Base-by-base conservation (phyloP, 306 rosid genomes). In the Begonia masoniana region DNA sequence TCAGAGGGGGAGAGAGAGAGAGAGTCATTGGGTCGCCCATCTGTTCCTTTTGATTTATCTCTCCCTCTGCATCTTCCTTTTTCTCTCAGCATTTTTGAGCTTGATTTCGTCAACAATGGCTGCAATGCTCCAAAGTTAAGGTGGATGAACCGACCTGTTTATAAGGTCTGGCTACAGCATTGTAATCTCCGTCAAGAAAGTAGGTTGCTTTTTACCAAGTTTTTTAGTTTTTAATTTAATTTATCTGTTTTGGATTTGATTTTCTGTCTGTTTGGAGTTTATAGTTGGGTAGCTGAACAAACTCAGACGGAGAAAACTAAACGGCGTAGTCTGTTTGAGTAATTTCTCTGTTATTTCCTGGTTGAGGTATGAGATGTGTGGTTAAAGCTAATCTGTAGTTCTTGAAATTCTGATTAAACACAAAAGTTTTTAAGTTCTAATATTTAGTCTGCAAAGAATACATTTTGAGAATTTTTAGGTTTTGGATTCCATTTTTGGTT, bases 221-320 rank as follows among this genome's bases (percentile, higher is more conserved):
- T 72, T 51, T 56, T 50, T 13, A 8, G 17, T 9, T 50, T 35
- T 66, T 19, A n/a, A 19, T n/a, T 8, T 63, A 19, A 60, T 45
- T 48, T 23, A 7, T 16, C 17, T 16, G 21, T 39, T 23, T 36
- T 2, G 21, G 26, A 3, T 49, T 52, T 56, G 24, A 9, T n/a
- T 24, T 51, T 56, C 17, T 36, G 55, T 13, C 6, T 47, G 15
- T 47, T 50, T 51, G 66, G 39, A 55, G 68, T 59, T 58, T 71
- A 43, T 64, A 49, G 78, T 71, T 67, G 75, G 85, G 92, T 74
- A 74, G 97, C 77, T 79, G 65, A 84, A 70, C 95, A 59, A 83
- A 75, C 84, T 58, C 43, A 5, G 78, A 58, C 88, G 84, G 88
- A 80, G 83, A 79, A 72, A 73, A 67, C 88, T 54, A 79, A 68